phyloP scores from a whole-genome alignment of 306 rosid species.

The Echinosophora koreensis region DNA sequence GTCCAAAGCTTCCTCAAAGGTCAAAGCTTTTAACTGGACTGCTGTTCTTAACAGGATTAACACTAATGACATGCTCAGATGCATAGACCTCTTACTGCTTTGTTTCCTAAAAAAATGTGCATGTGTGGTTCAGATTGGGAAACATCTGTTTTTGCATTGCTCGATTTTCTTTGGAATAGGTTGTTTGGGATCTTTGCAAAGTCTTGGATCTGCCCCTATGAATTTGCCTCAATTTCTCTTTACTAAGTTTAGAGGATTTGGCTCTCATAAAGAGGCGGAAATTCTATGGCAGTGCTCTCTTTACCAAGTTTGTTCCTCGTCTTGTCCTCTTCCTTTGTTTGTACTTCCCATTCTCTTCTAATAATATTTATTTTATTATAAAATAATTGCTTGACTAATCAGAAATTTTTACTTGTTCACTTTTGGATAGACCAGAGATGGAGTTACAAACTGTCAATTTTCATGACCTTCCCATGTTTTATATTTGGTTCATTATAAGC shows the following conservation, averaged over 20 bases:
- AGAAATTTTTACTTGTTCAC: slow-evolving; percentile 22
- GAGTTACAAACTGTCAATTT: slow-evolving; percentile 22
- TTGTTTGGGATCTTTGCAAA: too few species aligned
- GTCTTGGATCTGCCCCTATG: too few species aligned
- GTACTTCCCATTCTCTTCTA: background rate
- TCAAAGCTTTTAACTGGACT: background rate
- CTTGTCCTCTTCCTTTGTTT: background rate
- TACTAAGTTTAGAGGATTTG: background rate
- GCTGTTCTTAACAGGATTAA: background rate
- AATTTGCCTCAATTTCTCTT: too few species aligned
- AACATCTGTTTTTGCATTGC: background rate
- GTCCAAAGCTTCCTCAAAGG: background rate
- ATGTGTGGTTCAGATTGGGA: background rate
- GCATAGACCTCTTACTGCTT: background rate
- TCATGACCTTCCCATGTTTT: slow-evolving; percentile 4
- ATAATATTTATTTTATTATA: too few species aligned
- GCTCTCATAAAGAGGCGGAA: background rate
- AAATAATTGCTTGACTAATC: slow-evolving; percentile 5
- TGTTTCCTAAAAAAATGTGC: background rate
- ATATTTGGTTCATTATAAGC: slow-evolving; percentile 14
- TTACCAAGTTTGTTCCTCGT: background rate
- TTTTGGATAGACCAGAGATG: slow-evolving; percentile 18
- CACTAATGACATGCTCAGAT: too few species aligned
- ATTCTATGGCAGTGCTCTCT: background rate
- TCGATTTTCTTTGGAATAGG: too few species aligned